Evolutionary conservation across 495 filamentous ascomycete species (phyloP).

Genomic region (Corynascus novoguineensis): DNA sequence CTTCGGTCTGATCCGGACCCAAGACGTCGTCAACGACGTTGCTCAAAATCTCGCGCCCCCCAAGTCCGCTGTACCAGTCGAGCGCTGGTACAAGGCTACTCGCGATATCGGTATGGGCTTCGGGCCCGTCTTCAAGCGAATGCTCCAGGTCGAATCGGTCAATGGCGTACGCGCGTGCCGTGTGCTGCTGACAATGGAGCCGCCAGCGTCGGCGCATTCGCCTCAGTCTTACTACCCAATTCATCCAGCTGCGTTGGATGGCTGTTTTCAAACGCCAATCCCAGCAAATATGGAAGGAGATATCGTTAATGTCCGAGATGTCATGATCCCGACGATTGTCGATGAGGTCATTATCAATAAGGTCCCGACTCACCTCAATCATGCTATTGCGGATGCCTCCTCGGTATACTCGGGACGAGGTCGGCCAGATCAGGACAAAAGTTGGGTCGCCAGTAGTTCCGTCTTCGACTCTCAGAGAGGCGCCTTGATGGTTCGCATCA

Average conservation of each 20-base stretch:
- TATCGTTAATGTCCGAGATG: background rate
- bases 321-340: background rate
- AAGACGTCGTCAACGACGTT: background rate
- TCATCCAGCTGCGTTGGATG: slow-evolving; percentile 38
- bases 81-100: slow-evolving; percentile 29
- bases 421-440: background rate
- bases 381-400: no score
- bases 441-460: no score
- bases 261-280: slow-evolving; percentile 26
- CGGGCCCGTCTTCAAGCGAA: slow-evolving; percentile 25
- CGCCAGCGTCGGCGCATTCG: slow-evolving; percentile 14
- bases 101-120: slow-evolving; percentile 24
- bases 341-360: background rate
- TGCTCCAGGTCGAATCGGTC: slow-evolving; percentile 17
- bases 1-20: background rate
- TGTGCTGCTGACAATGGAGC: slow-evolving; percentile 4
- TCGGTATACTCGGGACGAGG: no score
- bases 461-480: no score
- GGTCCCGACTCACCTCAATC: no score
- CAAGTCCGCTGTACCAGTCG: background rate
- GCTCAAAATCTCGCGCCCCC: background rate
- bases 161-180: background rate
- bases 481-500: no score
- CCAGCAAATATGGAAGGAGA: slow-evolving; percentile 1
- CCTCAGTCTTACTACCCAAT: slow-evolving; percentile 30